phyloP scores from a whole-genome alignment of 768 basidiomycete genomes.

The Pulveroboletus sp. region DNA sequence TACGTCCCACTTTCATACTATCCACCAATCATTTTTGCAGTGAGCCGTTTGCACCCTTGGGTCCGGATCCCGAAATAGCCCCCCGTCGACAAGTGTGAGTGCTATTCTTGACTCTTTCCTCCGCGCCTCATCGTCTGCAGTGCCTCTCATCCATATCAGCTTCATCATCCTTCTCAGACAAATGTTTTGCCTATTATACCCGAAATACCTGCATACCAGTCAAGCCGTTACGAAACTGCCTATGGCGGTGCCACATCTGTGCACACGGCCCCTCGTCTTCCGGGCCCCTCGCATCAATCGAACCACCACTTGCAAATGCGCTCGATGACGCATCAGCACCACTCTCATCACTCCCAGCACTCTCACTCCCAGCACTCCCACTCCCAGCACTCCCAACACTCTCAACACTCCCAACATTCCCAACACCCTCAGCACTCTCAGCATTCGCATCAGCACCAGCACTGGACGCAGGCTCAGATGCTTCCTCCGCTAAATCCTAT shows the following conservation, averaged over 20 bases:
- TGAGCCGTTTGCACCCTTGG: constrained; percentile 45
- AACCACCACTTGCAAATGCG: constrained; percentile 44
- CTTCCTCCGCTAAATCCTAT: constrained; percentile 49
- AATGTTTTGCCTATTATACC: constrained; percentile 57
- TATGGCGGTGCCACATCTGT: constrained; percentile 38
- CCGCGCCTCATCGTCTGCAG: constrained; percentile 27
- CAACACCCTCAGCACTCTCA: constrained; percentile 45
- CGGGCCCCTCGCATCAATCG: constrained; percentile 28
- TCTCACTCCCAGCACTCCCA: too few species aligned
- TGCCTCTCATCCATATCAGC: constrained; percentile 43
- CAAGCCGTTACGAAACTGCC: constrained; percentile 49
- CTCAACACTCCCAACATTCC: constrained; percentile 22
- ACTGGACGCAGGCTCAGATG: constrained; percentile 52
- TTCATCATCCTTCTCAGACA: constrained; percentile 40
- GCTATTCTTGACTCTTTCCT: neutral
- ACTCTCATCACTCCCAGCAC: constrained; percentile 23
- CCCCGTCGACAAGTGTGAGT: constrained; percentile 51
- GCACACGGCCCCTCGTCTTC: constrained; percentile 39
- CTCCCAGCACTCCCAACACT: constrained; percentile 21
- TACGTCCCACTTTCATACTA: neutral
- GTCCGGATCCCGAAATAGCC: constrained; percentile 40
- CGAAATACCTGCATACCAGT: constrained; percentile 52
- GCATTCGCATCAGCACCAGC: too few species aligned
- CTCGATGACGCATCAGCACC: constrained; percentile 45
- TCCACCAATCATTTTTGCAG: constrained; percentile 27